These are phyloP conservation scores for Hyaloscypha variabilis DNA, from an alignment of 495 filamentous ascomycete species.

Conservation along the genomic window DNA sequence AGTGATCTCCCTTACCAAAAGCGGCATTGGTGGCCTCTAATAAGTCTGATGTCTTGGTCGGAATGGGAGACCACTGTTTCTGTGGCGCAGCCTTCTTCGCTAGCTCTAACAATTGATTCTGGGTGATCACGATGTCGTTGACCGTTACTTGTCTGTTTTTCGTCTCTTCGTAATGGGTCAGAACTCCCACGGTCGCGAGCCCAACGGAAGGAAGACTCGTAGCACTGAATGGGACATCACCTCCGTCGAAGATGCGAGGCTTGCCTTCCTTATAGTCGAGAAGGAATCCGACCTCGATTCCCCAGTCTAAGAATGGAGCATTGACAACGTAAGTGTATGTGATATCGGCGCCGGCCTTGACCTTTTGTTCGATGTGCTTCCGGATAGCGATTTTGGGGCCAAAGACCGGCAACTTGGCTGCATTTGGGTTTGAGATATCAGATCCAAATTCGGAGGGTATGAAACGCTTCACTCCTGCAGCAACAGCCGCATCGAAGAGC, in stretches of 20 bases:
- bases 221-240: slow-evolving; percentile 41
- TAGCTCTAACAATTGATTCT: slow-evolving; percentile 44
- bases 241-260: slow-evolving; percentile 46
- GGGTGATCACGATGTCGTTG: slow-evolving; percentile 40
- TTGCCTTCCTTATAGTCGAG: slow-evolving; percentile 39
- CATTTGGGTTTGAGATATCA: slow-evolving; percentile 40
- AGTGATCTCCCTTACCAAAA: slow-evolving; percentile 33
- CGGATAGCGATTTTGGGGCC: slow-evolving; percentile 44
- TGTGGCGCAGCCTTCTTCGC: slow-evolving; percentile 43
- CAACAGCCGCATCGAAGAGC: slow-evolving; percentile 62
- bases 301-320: slow-evolving; percentile 54
- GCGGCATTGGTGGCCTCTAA: slow-evolving; percentile 33
- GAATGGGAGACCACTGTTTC: slow-evolving; percentile 35
- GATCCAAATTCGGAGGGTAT: slow-evolving; percentile 68
- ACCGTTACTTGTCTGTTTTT: slow-evolving; percentile 50
- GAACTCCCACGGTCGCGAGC: slow-evolving; percentile 43
- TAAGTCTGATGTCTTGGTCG: slow-evolving; percentile 35
- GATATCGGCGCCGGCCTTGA: slow-evolving; percentile 35
- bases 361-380: slow-evolving; percentile 44
- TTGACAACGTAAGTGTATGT: slow-evolving; percentile 48
- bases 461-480: slow-evolving; percentile 61
- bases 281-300: slow-evolving; percentile 41
- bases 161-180: slow-evolving; percentile 49
- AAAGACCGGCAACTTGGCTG: slow-evolving; percentile 43
- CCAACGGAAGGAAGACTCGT: slow-evolving; percentile 45